Base-by-base conservation (phyloP, 2,329 filamentous ascomycete genomes). In the Septoria linicola region DNA sequence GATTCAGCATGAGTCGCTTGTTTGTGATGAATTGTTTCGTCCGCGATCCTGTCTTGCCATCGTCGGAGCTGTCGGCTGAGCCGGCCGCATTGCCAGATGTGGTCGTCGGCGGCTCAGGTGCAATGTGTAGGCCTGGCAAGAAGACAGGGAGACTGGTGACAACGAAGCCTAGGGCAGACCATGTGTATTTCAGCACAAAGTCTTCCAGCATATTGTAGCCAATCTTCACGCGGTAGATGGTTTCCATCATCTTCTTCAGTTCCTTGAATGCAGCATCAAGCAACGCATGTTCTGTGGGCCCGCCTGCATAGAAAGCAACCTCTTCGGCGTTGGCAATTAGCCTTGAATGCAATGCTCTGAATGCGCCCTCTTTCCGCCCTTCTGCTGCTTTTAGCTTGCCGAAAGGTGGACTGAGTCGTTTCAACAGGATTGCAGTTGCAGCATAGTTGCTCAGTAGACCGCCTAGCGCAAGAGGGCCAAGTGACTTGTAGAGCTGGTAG, bases 11-110 rank as follows among this genome's bases (percentile, higher is more conserved):
- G 32, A 99, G 84, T 3, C 93, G 84, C 72, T 99, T 97, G 74
- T 99, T 99, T 10, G 93, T 99, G 72, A 99, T 96, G 72, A 99
- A 99, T 27, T 95, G 89, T 73, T 95, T 93, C 89, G 97, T 99
- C 34, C 95, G 88, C 50, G 85, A 84, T 40, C 88, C 66, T 31
- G 59, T 63, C 36, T 50, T 51, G 41, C 25, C 41, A 35, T 65
- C 66, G 35, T 51, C 41, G 17, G 39, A 25, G 21, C 25, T 34
- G 10, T 41, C 39, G 8, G 19, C 25, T 13, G 39, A 34, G 37
- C 39, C 43, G 16, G 44, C 51, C 11, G 17, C 37, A 16, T 21
- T 31, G 6, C 32, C 32, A 11, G 62, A 88, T 76, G 70, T 95
- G 88, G 47, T 84, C n/a, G n/a, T n/a, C 73, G 13, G 80, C 13